Evolutionary conservation across 2,329 filamentous ascomycete genomes (phyloP).

Genomic region (Colletotrichum sp.): DNA sequence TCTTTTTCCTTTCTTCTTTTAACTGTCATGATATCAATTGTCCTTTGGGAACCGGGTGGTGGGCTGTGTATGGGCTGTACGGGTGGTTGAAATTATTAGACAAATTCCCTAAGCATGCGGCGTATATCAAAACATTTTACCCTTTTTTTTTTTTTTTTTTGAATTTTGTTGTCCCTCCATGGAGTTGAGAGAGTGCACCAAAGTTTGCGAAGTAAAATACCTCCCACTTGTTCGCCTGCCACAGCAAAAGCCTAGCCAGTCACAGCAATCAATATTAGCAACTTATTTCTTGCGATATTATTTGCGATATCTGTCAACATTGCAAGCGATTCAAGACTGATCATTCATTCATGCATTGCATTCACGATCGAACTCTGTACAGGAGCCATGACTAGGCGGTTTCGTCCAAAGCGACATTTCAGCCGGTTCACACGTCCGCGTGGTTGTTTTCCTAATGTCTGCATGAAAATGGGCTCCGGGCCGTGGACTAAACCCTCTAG

Average conservation of each 20-base stretch:
- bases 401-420: not conserved
- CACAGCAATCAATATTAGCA: not conserved
- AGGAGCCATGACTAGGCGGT: not conserved
- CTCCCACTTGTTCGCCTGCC: not conserved
- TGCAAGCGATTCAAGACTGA: not conserved
- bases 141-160: not conserved
- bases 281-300: not conserved
- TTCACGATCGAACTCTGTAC: not conserved
- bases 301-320: not conserved
- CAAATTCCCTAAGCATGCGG: conserved; percentile 5
- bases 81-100: not conserved
- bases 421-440: not conserved
- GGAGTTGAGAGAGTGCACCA: not conserved
- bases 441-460: not conserved
- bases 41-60: not conserved
- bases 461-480: not conserved
- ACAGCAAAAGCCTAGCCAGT: not conserved
- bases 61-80: not conserved
- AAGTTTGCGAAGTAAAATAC: not conserved
- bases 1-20: not conserved
- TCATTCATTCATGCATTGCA: not conserved
- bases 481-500: not conserved
- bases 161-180: not conserved
- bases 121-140: not conserved
- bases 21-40: conserved; percentile 17